Evolutionary conservation across 345 rosid species (phyloP).

Genomic region (Psidium guajava): DNA sequence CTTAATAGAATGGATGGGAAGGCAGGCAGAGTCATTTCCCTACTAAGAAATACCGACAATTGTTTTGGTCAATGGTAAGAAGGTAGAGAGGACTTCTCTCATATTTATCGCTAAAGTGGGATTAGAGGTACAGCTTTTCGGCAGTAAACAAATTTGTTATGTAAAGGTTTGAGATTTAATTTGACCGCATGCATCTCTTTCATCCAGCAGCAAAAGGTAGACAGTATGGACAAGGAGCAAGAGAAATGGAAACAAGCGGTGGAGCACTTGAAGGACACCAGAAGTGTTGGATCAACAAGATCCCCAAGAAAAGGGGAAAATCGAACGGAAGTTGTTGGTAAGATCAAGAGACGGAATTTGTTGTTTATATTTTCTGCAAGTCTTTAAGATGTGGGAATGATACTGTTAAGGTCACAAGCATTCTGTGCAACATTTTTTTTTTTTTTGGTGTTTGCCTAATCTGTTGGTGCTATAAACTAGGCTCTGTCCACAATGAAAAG

Average conservation of each 20-base stretch:
- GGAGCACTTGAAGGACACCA: neutral
- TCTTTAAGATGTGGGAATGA: neutral
- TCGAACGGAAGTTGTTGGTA: neutral
- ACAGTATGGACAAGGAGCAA: neutral
- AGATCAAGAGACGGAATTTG: neutral
- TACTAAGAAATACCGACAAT: neutral
- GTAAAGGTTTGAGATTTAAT: neutral
- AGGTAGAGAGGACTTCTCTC: neutral
- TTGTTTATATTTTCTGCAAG: neutral
- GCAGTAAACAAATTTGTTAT: neutral
- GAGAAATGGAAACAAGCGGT: neutral
- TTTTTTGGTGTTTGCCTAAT: neutral
- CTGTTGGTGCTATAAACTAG: neutral
- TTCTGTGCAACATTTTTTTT: neutral
- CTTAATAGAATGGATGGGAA: neutral
- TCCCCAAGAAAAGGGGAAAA: neutral
- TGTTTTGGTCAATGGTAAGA: neutral
- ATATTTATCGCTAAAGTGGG: neutral
- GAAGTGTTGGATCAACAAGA: neutral
- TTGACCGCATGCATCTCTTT: neutral
- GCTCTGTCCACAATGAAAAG: too few relatives aligned
- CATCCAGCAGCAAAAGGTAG: fast-evolving
- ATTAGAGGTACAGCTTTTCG: neutral
- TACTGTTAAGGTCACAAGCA: neutral
- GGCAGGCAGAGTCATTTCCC: neutral